Evolutionary conservation across 805 yeast genomes (phyloP), one percentile per base, ranked within the genome.

Genomic region (Novakomyces olei): DNA sequence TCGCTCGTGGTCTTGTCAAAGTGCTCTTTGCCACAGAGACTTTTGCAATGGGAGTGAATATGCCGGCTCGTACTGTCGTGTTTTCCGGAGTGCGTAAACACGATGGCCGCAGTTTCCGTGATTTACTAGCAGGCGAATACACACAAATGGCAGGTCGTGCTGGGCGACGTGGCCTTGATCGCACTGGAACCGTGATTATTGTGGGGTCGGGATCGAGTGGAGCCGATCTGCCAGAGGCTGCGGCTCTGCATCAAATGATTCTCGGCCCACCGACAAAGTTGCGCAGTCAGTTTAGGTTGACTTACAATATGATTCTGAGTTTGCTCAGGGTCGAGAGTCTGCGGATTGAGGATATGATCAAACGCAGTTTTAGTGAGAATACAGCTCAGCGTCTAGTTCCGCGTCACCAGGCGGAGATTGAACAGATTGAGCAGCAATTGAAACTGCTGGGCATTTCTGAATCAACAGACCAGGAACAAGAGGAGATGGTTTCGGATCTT

Each of bases 71-170:
- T 55, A 88, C 98, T 0, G 98, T 88, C 23, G 83, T 85, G 1
- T 88, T 88, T 50, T 67, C 80, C 39, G 79, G 75, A 30, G 57
- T 75, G 32, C 59, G 85, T 41, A 88, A 88, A 47, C 93, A 85
- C 50, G 98, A 88, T 48, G 96, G 96, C 29, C 64, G 71, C 19
- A 66, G 67, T 0, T 70, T 79, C 53, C 65, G 98, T 52, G 67
- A 74, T 46, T 60, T 88, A 38, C 62, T 74, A 6, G 94, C 98
- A 0, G 98, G 98, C 34, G 98, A 88, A 50, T 88, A 85, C 49
- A 88, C 96, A 0, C 98, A 85, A 54, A 88, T 88, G 98, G 83
- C 95, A 0, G 98, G 98, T 29, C 67, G 98, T 53, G 98, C 98
- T 0, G 98, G 98, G 38, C 71, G 98, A 56, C 71, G 98, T 60